Conservation (phyloP, 345 rosid genomes). For the Hibiscus trionum region DNA sequence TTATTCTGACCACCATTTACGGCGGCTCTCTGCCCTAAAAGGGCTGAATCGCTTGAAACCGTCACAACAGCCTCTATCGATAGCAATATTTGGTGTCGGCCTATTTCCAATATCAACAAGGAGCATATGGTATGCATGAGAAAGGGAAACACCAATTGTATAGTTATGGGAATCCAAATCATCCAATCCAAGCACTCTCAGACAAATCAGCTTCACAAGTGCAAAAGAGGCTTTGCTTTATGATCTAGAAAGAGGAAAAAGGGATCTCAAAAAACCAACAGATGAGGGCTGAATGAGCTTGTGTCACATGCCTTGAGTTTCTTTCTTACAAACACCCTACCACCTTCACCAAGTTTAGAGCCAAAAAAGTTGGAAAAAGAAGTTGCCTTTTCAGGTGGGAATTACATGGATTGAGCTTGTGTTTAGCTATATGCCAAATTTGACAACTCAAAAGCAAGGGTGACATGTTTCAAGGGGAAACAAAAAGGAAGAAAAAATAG, state of each 20-base stretch:
- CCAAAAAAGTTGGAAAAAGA: conserved; percentile 9
- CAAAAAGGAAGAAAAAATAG: background rate
- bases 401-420: conserved; percentile 1
- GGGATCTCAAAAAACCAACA: background rate
- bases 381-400: conserved; percentile 19
- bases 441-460: conserved; percentile 29
- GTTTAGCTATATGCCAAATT: conserved; percentile 22
- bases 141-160: conserved; percentile 3
- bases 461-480: background rate
- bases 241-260: conserved; percentile 18
- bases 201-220: conserved; percentile 39
- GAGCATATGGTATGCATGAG: background rate
- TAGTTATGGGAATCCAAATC: conserved; percentile 22
- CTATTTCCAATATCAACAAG: no score
- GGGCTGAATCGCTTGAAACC: no score
- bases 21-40: no score
- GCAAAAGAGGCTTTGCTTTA: conserved; percentile 19
- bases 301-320: conserved; percentile 8
- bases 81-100: no score
- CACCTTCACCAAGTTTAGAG: conserved; percentile 13
- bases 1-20: no score
- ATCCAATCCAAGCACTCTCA: conserved; percentile 30
- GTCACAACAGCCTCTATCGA: no score
- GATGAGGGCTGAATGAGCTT: background rate
- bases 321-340: conserved; percentile 13